Evolutionary conservation across 2,329 filamentous ascomycete genomes (phyloP).

Genomic region (Pyrenophora tritici-repentis): DNA sequence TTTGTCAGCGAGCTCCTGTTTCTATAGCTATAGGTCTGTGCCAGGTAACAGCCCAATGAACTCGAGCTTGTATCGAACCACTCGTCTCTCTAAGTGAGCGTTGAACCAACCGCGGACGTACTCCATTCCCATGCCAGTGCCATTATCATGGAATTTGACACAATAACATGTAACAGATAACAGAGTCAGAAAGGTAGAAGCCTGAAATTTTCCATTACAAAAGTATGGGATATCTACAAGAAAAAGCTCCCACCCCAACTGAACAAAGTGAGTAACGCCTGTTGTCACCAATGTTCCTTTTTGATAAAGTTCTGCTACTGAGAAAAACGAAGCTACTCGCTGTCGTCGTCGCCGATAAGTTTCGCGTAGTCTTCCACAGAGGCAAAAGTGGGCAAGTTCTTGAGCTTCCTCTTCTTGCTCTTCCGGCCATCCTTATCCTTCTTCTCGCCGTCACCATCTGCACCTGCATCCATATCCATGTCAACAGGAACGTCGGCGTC

Average conservation of each 20-base stretch:
- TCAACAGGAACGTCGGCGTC: constrained; percentile 61
- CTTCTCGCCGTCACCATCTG: constrained; percentile 48
- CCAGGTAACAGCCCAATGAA: too few relatives aligned
- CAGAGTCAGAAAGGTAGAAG: too few relatives aligned
- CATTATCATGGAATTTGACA: too few relatives aligned
- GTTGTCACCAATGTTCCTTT: background rate
- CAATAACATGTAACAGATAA: too few relatives aligned
- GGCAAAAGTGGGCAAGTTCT: constrained; percentile 88
- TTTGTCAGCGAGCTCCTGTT: too few relatives aligned
- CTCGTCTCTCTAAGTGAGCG: too few relatives aligned
- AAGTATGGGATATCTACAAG: constrained; percentile 43
- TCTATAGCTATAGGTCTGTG: too few relatives aligned
- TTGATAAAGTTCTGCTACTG: background rate
- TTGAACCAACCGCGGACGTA: too few relatives aligned
- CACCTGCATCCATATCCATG: constrained; percentile 48
- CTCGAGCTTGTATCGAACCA: too few relatives aligned
- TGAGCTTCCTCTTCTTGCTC: constrained; percentile 81
- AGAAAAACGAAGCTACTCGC: constrained; percentile 24
- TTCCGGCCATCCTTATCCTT: constrained; percentile 52
- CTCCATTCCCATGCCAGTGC: too few relatives aligned
- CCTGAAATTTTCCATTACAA: constrained; percentile 25
- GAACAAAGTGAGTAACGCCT: constrained; percentile 13
- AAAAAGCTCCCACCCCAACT: constrained; percentile 12
- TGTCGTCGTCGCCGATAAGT: constrained; percentile 70
- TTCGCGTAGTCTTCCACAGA: constrained; percentile 92